phyloP scores from a whole-genome alignment of 202 grass and related monocot species.

The Hordeum pubiflorum region DNA sequence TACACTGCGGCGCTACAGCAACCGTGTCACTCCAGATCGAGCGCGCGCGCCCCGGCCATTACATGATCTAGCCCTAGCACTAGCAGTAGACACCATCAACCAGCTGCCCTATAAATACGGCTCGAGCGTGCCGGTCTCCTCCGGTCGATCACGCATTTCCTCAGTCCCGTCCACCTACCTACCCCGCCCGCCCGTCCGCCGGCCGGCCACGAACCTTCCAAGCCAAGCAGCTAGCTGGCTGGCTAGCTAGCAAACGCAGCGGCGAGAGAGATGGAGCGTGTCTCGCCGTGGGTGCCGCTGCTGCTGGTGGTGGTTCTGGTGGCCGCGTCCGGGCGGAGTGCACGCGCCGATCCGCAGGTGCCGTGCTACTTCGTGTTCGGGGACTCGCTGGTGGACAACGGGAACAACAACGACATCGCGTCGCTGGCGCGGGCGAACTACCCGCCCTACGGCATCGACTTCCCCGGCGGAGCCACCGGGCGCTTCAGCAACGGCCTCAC shows the following conservation, averaged over 20 bases:
- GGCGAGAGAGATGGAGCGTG: conserved; percentile 18
- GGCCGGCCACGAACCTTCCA: not conserved
- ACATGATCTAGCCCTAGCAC: not conserved
- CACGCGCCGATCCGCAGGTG: conserved; percentile 38
- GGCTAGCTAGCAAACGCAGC: not conserved
- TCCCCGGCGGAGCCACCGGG: conserved; percentile 48
- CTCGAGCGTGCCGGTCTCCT: conserved; percentile 7
- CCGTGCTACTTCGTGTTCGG: conserved; percentile 92
- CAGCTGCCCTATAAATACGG: conserved; percentile 21
- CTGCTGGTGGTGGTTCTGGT: not conserved
- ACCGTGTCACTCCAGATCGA: not conserved
- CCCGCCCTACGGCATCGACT: conserved; percentile 86
- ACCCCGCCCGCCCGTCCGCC: not conserved
- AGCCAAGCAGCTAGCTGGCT: not conserved
- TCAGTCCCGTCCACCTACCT: not conserved
- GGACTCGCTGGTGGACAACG: conserved; percentile 81
- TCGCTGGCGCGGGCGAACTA: conserved; percentile 79
- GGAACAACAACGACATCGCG: conserved; percentile 83
- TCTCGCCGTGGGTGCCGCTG: not conserved
- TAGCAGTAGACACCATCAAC: no score
- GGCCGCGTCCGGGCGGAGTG: not conserved
- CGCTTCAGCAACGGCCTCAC: conserved; percentile 87
- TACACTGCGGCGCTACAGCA: not conserved
- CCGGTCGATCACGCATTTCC: not conserved
- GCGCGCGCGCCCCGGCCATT: not conserved